Base-by-base conservation (phyloP, 2,329 filamentous ascomycete species). In the Trichoderma citrinoviride region DNA sequence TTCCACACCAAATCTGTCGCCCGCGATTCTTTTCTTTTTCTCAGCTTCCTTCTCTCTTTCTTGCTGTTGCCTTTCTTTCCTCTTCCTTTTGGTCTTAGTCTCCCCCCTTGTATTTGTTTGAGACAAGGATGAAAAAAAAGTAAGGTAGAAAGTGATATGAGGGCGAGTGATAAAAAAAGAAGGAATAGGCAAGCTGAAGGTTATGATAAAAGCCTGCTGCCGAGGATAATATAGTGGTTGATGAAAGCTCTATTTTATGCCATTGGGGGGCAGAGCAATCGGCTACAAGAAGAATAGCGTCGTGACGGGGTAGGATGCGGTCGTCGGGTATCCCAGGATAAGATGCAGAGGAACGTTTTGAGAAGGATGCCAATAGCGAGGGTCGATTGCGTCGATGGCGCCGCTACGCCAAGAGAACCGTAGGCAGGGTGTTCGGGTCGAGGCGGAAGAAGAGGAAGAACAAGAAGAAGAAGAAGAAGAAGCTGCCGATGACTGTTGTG, bases 251-350 rank as follows among this genome's bases (percentile, higher is more conserved):
- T 21, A n/a, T 41, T 44, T n/a, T 21, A 19, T 17, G 25, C n/a
- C 25, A 47, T 23, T 12, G 29, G 41, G 25, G 19, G 27, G 41
- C 15, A 17, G 43, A 33, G 43, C 10, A 33, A 33, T 23, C 25
- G 10, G 25, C 56, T 60, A 23, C 44, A 60, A 50, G 44, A 19
- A 60, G 56, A 41, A 60, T 60, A 60, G 56, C 44, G 44, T 37
- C 21, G 43, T 50, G 41, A 23, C 44, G 21, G 54, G 21, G 44
- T 27, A 23, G 14, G 44, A 37, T 50, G 56, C 44, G 15, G 44
- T 60, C 50, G 44, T 19, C 3, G 17, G n/a, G n/a, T n/a, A 23
- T 12, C 10, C 33, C 33, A 14, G 33, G 17, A 50, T 33, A 7
- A 49, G 44, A 23, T 41, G 44, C 56, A 50, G 56, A 49, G 27